Base-by-base conservation (phyloP, 306 rosid genomes). In the Neltuma alba region DNA sequence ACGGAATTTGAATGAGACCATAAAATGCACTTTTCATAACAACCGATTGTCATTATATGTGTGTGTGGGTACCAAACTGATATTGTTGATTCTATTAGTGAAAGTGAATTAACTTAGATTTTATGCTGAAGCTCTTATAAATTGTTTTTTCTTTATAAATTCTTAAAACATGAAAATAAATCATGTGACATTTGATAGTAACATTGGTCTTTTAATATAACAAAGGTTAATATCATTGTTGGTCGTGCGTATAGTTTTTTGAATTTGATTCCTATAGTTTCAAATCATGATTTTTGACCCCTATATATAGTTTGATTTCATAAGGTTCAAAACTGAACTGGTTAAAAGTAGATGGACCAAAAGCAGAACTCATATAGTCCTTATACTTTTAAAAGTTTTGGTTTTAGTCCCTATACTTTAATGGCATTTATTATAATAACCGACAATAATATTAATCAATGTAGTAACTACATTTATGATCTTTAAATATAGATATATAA, bases 1-100 rank as follows among this genome's bases (percentile, higher is more conserved):
- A 15, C 62, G 52, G 31, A 30, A 82, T 44, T 9, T 58, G 80
- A 70, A 79, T 54, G 40, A 30, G 44, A 61, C 70, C 8, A 62
- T n/a, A 55, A 77, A 33, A 72, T 55, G 62, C 48, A 38, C 33
- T 72, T 73, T 45, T 25, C 25, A 27, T 72, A 82, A 77, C 82
- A 64, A 73, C 76, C 36, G 9, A 65, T 6, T 54, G 74, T n/a
- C 68, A 61, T 34, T 42, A 16, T 38, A 50, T 37, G 41, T 37
- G 41, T 37, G 7, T 37, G 41, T 37, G 41, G 0, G 58, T 50
- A 50, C 64, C 79, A 55, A 78, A 82, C 63, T 42, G 70, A 48
- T 48, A 5, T 65, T 11, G 5, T 71, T 10, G 18, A 34, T 5
- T 4, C 5, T 21, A 38, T 40, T 23, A n/a, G 16, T 50, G 44